Evolutionary conservation across 139 green algal genomes (phyloP).

Genomic region (Pseudopediastrum boryanum): DNA sequence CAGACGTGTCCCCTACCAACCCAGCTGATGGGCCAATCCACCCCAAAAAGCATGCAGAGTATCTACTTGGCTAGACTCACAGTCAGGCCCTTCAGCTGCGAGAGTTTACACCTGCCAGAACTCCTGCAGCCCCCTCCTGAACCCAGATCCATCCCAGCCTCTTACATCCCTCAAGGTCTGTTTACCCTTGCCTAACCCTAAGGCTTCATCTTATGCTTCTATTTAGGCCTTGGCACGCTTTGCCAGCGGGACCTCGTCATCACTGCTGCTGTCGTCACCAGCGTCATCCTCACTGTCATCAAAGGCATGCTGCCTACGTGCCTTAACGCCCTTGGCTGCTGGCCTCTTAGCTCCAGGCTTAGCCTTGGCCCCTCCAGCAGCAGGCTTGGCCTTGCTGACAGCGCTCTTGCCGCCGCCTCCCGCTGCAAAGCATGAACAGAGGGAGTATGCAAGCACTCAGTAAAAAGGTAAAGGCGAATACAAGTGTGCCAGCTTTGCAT

Average conservation of each 20-base stretch:
- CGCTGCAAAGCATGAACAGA: neutral
- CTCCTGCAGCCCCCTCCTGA: too few relatives aligned
- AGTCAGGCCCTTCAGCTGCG: too few relatives aligned
- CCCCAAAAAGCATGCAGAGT: too few relatives aligned
- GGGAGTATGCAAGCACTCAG: neutral
- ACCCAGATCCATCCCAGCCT: too few relatives aligned
- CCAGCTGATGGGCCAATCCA: too few relatives aligned
- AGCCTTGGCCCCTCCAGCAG: neutral
- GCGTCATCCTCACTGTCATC: neutral
- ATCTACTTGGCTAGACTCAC: too few relatives aligned
- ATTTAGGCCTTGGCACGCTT: slow-evolving; percentile 22
- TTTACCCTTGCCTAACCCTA: too few relatives aligned
- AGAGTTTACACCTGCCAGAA: too few relatives aligned
- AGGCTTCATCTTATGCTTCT: too few relatives aligned
- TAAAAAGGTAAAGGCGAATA: neutral
- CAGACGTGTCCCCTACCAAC: too few relatives aligned
- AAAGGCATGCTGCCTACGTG: neutral
- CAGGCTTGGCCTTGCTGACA: slow-evolving; percentile 5
- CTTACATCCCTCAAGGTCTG: too few relatives aligned
- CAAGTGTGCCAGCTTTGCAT: neutral
- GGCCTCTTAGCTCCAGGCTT: neutral
- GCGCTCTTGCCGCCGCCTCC: slow-evolving; percentile 19
- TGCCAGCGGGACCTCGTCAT: slow-evolving; percentile 39
- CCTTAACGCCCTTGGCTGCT: neutral
- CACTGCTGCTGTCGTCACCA: slow-evolving; percentile 17